These are phyloP conservation scores for Fusarium algeriense DNA, from an alignment of 2,329 filamentous ascomycete genomes.

Conservation along the genomic window DNA sequence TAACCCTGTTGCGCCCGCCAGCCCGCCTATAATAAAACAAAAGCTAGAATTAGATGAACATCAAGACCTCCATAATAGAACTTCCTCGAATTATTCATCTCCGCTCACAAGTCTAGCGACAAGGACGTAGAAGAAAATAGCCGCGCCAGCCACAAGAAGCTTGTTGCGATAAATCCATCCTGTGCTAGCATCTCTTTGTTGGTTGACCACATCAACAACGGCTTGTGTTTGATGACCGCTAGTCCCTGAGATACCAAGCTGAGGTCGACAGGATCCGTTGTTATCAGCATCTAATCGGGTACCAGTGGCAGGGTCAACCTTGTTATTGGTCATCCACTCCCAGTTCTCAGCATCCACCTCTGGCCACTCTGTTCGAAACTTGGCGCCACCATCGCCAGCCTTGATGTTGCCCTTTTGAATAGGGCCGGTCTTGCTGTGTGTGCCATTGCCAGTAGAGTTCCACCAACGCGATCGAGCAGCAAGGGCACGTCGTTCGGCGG, in stretches of 20 bases:
- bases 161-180: conserved; percentile 87
- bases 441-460: conserved; percentile 94
- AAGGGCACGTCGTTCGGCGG: conserved; percentile 81
- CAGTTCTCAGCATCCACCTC: conserved; percentile 91
- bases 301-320: conserved; percentile 83
- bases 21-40: conserved; percentile 19
- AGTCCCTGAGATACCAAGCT: conserved; percentile 70
- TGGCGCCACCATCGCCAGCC: conserved; percentile 90
- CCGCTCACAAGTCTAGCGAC: conserved; percentile 79
- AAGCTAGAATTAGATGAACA: conserved; percentile 23
- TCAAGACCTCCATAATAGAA: conserved; percentile 7
- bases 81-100: conserved; percentile 42
- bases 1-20: conserved; percentile 37
- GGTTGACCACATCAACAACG: conserved; percentile 81
- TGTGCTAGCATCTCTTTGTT: conserved; percentile 82
- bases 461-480: conserved; percentile 89
- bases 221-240: conserved; percentile 74
- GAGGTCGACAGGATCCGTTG: conserved; percentile 64
- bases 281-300: conserved; percentile 64
- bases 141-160: conserved; percentile 75
- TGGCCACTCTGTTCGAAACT: conserved; percentile 90
- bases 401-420: conserved; percentile 83
- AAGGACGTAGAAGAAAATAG: conserved; percentile 85
- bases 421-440: conserved; percentile 66
- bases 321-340: conserved; percentile 88